A percentile compares a stretch with the other conserved stretches of the same genome.
Conservation (phyloP, 2,329 filamentous ascomycete genomes). For the Colletotrichum sp. region DNA sequence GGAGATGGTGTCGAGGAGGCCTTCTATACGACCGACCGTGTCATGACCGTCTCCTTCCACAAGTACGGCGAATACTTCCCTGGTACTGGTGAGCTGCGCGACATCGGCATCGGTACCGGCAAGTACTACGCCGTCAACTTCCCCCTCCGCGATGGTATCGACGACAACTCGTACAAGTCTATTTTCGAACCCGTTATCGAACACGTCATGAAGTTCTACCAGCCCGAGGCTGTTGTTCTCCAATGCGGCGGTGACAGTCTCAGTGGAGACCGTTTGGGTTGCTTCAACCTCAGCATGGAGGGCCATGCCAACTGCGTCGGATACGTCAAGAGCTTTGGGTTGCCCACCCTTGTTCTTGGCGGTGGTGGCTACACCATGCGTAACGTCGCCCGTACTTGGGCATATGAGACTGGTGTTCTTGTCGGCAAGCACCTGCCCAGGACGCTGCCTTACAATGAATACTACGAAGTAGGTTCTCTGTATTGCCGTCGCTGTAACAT, state of each 20-base stretch:
- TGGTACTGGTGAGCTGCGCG: conserved; percentile 85
- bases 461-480: conserved; percentile 72
- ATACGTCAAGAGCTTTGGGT: conserved; percentile 83
- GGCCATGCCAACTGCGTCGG: conserved; percentile 94
- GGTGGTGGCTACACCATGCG: conserved; percentile 97
- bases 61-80: conserved; percentile 98
- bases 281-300: conserved; percentile 97
- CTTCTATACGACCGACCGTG: conserved; percentile 90
- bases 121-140: conserved; percentile 93
- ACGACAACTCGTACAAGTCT: conserved; percentile 85
- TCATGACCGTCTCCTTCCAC: conserved; percentile 93
- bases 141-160: conserved; percentile 88
- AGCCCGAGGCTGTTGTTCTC: conserved; percentile 89
- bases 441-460: conserved; percentile 94
- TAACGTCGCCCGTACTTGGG: conserved; percentile 97
- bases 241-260: conserved; percentile 96
- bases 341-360: conserved; percentile 90
- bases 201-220: conserved; percentile 85
- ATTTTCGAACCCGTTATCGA: conserved; percentile 93
- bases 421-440: conserved; percentile 82
- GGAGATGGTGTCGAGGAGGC: conserved; percentile 93
- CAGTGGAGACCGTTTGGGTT: conserved; percentile 90
- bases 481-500: not conserved
- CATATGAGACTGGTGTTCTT: conserved; percentile 90
- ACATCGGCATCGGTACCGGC: conserved; percentile 85